Evolutionary conservation across 495 filamentous ascomycete species (phyloP).

Genomic region (Chaetomidium leptoderma): DNA sequence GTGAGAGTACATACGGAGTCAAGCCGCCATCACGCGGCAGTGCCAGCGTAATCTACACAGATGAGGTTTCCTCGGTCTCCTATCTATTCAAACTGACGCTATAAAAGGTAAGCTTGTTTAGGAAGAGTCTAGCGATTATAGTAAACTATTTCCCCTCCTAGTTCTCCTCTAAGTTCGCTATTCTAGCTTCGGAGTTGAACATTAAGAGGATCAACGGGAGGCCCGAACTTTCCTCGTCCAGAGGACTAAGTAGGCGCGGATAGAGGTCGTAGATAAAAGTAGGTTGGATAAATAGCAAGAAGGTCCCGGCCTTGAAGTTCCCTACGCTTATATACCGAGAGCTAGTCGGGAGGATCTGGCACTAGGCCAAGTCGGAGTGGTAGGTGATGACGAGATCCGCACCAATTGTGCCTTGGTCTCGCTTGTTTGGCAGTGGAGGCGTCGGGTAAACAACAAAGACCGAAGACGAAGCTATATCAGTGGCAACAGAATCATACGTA

Average conservation of each 20-base stretch:
- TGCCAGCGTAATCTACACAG: neutral
- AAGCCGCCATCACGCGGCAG: constrained; percentile 2
- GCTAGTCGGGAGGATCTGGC: neutral
- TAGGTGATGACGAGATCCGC: constrained; percentile 1
- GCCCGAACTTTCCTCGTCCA: neutral
- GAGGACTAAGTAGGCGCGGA: neutral
- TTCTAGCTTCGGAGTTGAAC: neutral
- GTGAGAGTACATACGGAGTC: neutral
- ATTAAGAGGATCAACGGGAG: neutral
- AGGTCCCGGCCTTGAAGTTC: neutral
- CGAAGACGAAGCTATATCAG: neutral
- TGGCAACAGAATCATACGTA: too few species aligned
- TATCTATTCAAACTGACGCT: neutral
- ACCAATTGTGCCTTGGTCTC: neutral
- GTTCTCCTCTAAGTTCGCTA: neutral
- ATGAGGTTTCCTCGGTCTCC: neutral
- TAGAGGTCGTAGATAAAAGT: neutral
- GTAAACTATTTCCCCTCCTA: neutral
- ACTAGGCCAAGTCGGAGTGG: constrained; percentile 3
- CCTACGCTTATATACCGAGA: neutral
- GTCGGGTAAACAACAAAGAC: neutral
- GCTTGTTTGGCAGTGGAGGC: neutral
- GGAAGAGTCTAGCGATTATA: neutral
- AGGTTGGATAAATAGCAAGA: neutral
- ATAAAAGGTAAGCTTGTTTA: neutral